Evolutionary conservation across 2,329 filamentous ascomycete species (phyloP).

Genomic region (Mollisia scopiformis): DNA sequence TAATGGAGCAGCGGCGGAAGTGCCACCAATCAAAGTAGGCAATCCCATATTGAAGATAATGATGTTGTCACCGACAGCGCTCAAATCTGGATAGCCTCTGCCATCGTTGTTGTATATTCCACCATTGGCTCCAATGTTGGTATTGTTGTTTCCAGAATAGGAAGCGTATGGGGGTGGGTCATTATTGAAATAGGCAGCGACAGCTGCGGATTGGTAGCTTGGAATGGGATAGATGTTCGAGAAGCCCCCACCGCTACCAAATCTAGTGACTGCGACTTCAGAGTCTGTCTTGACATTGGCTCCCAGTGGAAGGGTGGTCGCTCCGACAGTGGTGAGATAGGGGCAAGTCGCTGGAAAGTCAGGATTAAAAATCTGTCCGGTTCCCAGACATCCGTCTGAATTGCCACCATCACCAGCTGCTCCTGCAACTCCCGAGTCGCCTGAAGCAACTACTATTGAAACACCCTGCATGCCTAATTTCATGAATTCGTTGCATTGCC

Average conservation of each 20-base stretch:
- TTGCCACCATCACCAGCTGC: slow-evolving; percentile 13
- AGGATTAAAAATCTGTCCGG: slow-evolving; percentile 38
- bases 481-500: slow-evolving; percentile 64
- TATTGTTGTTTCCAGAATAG: slow-evolving; percentile 16
- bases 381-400: slow-evolving; percentile 23
- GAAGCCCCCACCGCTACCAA: slow-evolving; percentile 49
- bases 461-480: slow-evolving; percentile 67
- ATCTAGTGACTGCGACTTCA: slow-evolving; percentile 39
- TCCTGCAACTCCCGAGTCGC: slow-evolving; percentile 51
- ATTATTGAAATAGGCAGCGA: slow-evolving; percentile 30
- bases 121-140: slow-evolving; percentile 18
- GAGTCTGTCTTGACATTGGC: slow-evolving; percentile 42
- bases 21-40: slow-evolving; percentile 44
- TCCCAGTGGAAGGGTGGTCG: slow-evolving; percentile 49
- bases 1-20: slow-evolving; percentile 57
- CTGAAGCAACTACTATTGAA: slow-evolving; percentile 62
- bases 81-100: slow-evolving; percentile 35
- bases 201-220: slow-evolving; percentile 23
- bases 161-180: slow-evolving; percentile 28
- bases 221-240: slow-evolving; percentile 41
- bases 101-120: slow-evolving; percentile 30
- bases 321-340: slow-evolving; percentile 69
- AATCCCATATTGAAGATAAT: slow-evolving; percentile 27
- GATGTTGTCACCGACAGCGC: slow-evolving; percentile 31
- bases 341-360: slow-evolving; percentile 70